A percentile compares a stretch with the other conserved stretches of the same genome.
Conservation (phyloP, 108 stramenopile genomes). For the Nitzschia sp. region DNA sequence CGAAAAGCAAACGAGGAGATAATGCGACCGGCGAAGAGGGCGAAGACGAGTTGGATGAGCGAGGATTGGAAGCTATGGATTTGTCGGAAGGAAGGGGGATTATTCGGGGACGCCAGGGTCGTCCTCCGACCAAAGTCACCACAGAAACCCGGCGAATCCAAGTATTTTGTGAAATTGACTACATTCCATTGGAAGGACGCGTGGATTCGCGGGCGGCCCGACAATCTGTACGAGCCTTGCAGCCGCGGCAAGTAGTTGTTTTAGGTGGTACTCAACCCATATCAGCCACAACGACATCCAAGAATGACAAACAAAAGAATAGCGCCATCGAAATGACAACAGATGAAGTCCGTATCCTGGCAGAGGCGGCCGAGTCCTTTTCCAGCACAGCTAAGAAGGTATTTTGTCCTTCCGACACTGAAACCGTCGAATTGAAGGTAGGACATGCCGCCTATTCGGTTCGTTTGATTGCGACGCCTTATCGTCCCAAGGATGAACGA, state of each 20-base stretch:
- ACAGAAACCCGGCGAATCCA: constrained; percentile 60
- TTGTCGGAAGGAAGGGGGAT: constrained; percentile 86
- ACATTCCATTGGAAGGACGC: constrained; percentile 79
- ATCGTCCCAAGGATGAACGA: constrained; percentile 66
- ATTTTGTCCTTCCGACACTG: constrained; percentile 57
- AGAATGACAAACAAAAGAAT: constrained; percentile 3
- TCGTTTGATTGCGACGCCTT: constrained; percentile 81
- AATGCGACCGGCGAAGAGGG: constrained; percentile 34
- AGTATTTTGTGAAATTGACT: constrained; percentile 84
- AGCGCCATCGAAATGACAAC: not conserved
- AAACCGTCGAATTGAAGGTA: constrained; percentile 68
- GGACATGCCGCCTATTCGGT: constrained; percentile 84
- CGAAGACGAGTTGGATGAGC: constrained; percentile 56
- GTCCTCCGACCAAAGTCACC: constrained; percentile 78
- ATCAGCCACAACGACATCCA: not conserved
- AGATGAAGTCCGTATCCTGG: constrained; percentile 56
- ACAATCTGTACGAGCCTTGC: constrained; percentile 84
- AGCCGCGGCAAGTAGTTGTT: constrained; percentile 83
- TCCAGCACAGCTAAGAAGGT: constrained; percentile 21
- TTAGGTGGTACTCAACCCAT: constrained; percentile 62
- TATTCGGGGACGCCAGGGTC: constrained; percentile 83
- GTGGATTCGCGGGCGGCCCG: constrained; percentile 84
- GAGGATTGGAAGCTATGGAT: constrained; percentile 75
- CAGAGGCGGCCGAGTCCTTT: constrained; percentile 61
- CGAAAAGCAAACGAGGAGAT: not conserved